A percentile compares a stretch with the other conserved stretches of the same genome.
Evolutionary conservation across 2,329 filamentous ascomycete genomes (phyloP).

Genomic region (Fusarium liriodendri): DNA sequence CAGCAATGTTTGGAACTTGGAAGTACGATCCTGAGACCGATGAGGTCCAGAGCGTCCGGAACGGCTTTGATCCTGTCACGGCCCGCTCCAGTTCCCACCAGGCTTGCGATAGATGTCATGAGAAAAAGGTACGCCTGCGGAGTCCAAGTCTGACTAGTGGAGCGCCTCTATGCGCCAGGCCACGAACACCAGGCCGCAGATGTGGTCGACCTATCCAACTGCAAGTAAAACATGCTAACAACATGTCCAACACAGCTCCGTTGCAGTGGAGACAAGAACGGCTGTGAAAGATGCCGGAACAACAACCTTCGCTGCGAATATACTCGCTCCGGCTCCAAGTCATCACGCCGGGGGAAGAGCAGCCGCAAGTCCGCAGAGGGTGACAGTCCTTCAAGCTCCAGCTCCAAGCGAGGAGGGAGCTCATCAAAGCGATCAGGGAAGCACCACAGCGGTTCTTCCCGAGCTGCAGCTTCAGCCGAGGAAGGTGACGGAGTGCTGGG

Average conservation of each 20-base stretch:
- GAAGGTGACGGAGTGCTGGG: conserved; percentile 40
- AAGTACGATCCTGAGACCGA: conserved; percentile 53
- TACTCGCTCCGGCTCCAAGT: conserved; percentile 48
- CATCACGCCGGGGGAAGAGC: conserved; percentile 45
- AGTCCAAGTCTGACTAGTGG: background rate
- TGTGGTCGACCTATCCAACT: background rate
- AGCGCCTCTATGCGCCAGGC: conserved; percentile 1
- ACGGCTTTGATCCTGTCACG: conserved; percentile 51
- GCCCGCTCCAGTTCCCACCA: conserved; percentile 53
- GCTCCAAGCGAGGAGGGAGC: conserved; percentile 29
- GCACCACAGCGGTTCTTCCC: conserved; percentile 35
- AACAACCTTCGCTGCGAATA: conserved; percentile 50
- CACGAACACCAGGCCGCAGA: background rate
- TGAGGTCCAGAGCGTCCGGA: conserved; percentile 51
- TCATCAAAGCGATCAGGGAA: conserved; percentile 39
- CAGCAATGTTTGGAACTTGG: conserved; percentile 52
- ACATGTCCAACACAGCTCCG: conserved; percentile 44
- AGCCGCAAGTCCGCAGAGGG: conserved; percentile 38
- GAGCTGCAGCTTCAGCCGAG: conserved; percentile 23
- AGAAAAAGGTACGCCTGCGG: conserved; percentile 50
- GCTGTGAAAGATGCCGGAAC: conserved; percentile 50
- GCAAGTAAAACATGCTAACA: conserved; percentile 19
- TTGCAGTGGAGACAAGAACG: conserved; percentile 53
- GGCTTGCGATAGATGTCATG: conserved; percentile 53
- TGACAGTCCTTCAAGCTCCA: conserved; percentile 32